Evolutionary conservation across 257 asterid genomes (phyloP).

Genomic region (Misopates orontium): DNA sequence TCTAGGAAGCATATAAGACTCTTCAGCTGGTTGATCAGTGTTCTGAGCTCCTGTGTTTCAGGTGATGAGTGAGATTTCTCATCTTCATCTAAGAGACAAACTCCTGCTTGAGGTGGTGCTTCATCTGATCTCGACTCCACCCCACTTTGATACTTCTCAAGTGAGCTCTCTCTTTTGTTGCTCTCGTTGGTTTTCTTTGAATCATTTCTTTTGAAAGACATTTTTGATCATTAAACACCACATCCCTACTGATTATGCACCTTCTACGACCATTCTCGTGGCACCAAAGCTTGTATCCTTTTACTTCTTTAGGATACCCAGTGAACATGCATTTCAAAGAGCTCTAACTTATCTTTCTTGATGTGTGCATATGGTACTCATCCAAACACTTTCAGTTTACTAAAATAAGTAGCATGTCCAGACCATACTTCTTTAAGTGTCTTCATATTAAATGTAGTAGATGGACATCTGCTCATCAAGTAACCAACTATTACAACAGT

Average conservation of each 20-base stretch:
- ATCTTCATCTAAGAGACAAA: no score
- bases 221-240: neutral
- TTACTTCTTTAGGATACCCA: neutral
- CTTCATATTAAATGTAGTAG: neutral
- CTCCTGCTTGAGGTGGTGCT: no score
- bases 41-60: no score
- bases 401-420: neutral
- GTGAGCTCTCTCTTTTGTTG: no score
- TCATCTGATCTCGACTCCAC: no score
- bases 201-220: no score
- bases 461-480: neutral
- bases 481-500: neutral
- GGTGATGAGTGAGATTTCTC: no score
- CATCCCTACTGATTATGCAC: neutral
- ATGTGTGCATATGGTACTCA: neutral
- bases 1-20: no score
- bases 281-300: neutral
- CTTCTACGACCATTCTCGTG: neutral
- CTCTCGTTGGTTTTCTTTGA: no score
- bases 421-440: neutral
- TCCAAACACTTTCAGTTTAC: neutral
- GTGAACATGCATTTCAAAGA: neutral
- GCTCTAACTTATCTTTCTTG: neutral
- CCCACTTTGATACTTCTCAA: no score
- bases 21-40: no score